Base-by-base conservation (phyloP, 1,284 basidiomycete genomes). In the Leucoagaricus sp. region DNA sequence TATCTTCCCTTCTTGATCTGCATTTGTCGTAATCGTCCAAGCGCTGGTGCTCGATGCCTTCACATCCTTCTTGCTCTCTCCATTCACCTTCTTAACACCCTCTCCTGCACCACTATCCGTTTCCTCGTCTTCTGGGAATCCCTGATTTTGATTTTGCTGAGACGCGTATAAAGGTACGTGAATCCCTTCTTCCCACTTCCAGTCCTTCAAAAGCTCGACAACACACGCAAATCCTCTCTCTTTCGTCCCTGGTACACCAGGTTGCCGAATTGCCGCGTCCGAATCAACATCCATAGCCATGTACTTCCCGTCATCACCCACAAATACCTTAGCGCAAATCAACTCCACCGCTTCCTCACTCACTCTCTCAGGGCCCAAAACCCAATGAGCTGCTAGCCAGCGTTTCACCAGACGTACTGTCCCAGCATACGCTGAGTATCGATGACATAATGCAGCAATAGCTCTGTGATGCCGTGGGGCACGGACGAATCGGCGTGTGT, bases 311-410 rank as follows among this genome's bases (percentile, higher is more conserved):
- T 72, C 67, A 10, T 49, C 54, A 13, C 76, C 77, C 3, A 86
- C 69, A 61, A 91, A 91, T 19, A 84, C 72, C 33, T 72, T 73
- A 0, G 93, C 93, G 64, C 89, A 91, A 28, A 99, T 69, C 10
- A 99, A 75, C 72, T 99, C 97, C 45, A 94, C 79, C 0, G 85
- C 85, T 69, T 98, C 94, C 55, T 86, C 82, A 4, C 82, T 79
- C 41, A 96, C 74, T 62, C 93, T 87, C 6, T 51, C 51, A 0
- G 73, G 71, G 1, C 80, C 75, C 15, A 93, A 78, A 21, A 98
- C 81, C 89, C 96, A 93, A 71, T 99, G 97, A 1, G 89, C 79
- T 0, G 89, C 84, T 47, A 98, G 75, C 97, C 97, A 99, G 49
- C 97, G 84, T 74, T 98, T 96, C 40, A 93, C 83, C 21, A 99